These are phyloP conservation scores for Arachnopeziza araneosa DNA, from an alignment of 2,329 filamentous ascomycete species.

Conservation along the genomic window DNA sequence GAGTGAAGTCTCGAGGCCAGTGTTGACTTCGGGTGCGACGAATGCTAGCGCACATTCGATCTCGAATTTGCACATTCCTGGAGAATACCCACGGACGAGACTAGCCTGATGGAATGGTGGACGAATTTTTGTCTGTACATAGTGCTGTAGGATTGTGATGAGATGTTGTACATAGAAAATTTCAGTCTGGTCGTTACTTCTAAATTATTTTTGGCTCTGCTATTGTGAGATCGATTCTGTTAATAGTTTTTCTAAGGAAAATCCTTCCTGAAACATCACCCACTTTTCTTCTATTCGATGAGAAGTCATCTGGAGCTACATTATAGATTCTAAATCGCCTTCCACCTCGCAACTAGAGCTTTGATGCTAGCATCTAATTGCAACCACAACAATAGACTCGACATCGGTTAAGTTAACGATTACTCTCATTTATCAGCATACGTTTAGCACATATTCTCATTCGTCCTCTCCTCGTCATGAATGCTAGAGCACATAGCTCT, in stretches of 20 bases:
- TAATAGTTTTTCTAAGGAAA: not conserved
- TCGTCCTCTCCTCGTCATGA: not conserved
- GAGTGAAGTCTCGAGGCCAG: constrained; percentile 16
- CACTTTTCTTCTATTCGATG: too few species aligned
- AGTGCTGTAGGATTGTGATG: not conserved
- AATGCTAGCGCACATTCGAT: constrained; percentile 25
- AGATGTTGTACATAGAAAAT: not conserved
- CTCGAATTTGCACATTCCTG: constrained; percentile 29
- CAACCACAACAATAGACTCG: too few species aligned
- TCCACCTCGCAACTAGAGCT: too few species aligned
- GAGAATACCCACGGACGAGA: constrained; percentile 17
- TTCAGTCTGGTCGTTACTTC: not conserved
- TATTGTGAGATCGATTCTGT: not conserved
- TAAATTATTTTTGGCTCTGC: not conserved
- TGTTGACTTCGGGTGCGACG: constrained; percentile 20
- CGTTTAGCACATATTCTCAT: not conserved
- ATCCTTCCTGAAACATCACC: too few species aligned
- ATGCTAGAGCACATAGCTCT: not conserved
- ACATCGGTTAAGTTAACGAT: not conserved
- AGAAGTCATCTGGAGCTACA: too few species aligned
- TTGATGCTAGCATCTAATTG: too few species aligned
- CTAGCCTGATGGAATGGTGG: not conserved
- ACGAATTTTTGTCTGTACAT: not conserved
- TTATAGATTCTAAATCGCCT: too few species aligned
- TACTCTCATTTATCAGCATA: not conserved